Percentiles rank a stretch among this genome's conserved stretches.
Conservation (phyloP, 805 yeast genomes). For the Wickerhamiella galacta region DNA sequence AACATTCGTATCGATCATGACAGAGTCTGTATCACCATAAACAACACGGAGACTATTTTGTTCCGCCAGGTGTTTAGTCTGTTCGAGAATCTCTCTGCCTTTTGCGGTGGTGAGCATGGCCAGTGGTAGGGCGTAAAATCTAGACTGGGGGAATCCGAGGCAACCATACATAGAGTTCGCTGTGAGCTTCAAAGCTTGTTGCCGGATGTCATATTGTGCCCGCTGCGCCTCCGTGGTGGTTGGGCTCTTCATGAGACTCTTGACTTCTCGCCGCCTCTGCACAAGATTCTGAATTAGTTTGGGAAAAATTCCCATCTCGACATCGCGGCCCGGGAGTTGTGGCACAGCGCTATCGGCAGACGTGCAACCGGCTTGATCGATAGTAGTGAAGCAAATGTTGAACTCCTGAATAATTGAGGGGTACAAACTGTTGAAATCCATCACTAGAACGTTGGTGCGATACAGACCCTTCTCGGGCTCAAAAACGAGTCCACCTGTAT, state of each 20-base stretch:
- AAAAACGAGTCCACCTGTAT: constrained; percentile 85
- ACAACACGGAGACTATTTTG: constrained; percentile 67
- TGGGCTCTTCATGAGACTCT: constrained; percentile 64
- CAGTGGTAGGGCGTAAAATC: constrained; percentile 89
- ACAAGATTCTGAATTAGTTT: constrained; percentile 68
- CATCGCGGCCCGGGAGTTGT: constrained; percentile 35
- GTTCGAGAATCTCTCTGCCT: constrained; percentile 89
- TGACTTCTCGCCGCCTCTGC: constrained; percentile 82
- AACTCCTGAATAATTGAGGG: constrained; percentile 95
- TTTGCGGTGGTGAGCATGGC: constrained; percentile 91
- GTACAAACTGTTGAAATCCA: constrained; percentile 96
- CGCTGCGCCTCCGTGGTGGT: constrained; percentile 40
- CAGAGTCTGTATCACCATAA: constrained; percentile 98
- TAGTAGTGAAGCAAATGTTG: constrained; percentile 94
- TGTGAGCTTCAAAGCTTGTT: constrained; percentile 86
- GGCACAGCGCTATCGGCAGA: constrained; percentile 45
- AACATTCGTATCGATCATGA: constrained; percentile 88
- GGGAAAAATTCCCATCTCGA: constrained; percentile 70
- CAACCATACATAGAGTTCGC: constrained; percentile 99
- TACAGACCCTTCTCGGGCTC: constrained; percentile 94
- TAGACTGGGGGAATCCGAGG: constrained; percentile 76
- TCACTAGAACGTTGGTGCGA: constrained; percentile 72
- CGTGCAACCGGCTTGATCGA: constrained; percentile 33
- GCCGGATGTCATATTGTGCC: constrained; percentile 86
- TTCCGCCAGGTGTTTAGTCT: constrained; percentile 86